A percentile compares a stretch with the other conserved stretches of the same genome.
phyloP scores from a whole-genome alignment of 1,284 basidiomycete species.

The Papiliotrema flavescens region DNA sequence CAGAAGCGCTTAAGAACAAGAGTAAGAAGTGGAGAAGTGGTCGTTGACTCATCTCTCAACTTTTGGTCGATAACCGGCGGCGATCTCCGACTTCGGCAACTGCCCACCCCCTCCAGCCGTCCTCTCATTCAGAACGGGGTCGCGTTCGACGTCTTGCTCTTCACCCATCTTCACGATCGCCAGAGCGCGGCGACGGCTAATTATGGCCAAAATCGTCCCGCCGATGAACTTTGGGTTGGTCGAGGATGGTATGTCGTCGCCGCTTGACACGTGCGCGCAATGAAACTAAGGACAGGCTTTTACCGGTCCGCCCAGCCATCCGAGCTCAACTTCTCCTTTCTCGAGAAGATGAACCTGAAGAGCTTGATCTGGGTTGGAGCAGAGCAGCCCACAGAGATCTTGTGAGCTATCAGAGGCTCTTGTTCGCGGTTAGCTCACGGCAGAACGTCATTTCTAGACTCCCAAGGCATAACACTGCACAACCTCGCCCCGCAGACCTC shows the following conservation, averaged over 20 bases:
- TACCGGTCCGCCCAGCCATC: conserved; percentile 55
- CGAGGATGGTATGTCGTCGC: conserved; percentile 49
- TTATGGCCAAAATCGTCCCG: conserved; percentile 50
- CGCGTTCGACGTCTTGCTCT: too few species aligned
- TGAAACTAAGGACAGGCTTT: conserved; percentile 46
- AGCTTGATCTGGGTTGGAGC: conserved; percentile 56
- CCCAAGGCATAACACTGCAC: conserved; percentile 42
- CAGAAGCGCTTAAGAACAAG: too few species aligned
- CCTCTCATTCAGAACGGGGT: too few species aligned
- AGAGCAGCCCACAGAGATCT: conserved; percentile 53
- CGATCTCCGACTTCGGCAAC: too few species aligned
- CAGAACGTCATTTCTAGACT: conserved; percentile 46
- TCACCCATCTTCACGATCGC: too few species aligned
- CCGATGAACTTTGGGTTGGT: conserved; percentile 55
- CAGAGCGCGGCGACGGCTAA: background rate
- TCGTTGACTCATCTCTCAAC: too few species aligned
- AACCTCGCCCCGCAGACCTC: conserved; percentile 42
- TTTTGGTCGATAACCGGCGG: too few species aligned
- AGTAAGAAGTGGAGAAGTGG: too few species aligned
- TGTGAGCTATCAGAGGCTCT: conserved; percentile 38
- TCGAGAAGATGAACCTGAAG: conserved; percentile 53
- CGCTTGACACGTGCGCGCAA: too few species aligned
- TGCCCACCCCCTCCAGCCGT: too few species aligned
- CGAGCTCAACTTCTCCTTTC: conserved; percentile 55
- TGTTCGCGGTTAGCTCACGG: conserved; percentile 12